Base-by-base conservation (phyloP, 148 eudicot genomes). In the Amaranthus cruentus region DNA sequence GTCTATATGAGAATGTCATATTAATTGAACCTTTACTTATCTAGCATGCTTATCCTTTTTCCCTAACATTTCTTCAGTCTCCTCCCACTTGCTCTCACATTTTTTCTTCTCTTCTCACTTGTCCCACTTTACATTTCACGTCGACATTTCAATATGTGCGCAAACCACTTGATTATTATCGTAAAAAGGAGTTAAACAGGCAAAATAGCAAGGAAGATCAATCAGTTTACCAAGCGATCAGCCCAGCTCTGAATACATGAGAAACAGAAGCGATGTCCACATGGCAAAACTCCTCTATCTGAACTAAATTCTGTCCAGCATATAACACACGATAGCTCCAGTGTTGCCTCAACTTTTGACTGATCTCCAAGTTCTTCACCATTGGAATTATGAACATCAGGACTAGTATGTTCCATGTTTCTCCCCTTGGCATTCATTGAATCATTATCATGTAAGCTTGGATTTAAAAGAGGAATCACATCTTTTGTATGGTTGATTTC, bases 251-350 rank as follows among this genome's bases (percentile, higher is more conserved):
- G 91, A 78, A 95, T 95, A 88, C 98, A 95, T 43, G 87, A 70
- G 80, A 91, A 91, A 80, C 97, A 95, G 81, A 91, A 95, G 53
- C 98, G 87, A 83, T 95, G 98, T 56, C 98, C 98, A 83, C 98
- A 95, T 57, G 85, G 89, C 76, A 95, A 83, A 75, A 86, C 83
- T 55, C 98, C 98, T 75, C 98, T 88, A 9, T 82, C 77, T 76
- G 93, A 86, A 76, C 98, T 86, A 72, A 72, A 91, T 55, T 88
- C 86, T 72, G 97, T 91, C 88, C 86, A 91, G 81, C 98, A 95
- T 82, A 95, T 95, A 21, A 87, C 93, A 78, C 98, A 95, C 18
- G 97, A 88, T 70, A 88, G 65, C 57, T 84, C 86, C 59, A 55
- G 52, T 52, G 90, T 62, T 55, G 77, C 48, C 78, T 75, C 77